Evolutionary conservation across 225 moss, liverwort and hornwort species (phyloP).

Genomic region (Asterella californica): DNA sequence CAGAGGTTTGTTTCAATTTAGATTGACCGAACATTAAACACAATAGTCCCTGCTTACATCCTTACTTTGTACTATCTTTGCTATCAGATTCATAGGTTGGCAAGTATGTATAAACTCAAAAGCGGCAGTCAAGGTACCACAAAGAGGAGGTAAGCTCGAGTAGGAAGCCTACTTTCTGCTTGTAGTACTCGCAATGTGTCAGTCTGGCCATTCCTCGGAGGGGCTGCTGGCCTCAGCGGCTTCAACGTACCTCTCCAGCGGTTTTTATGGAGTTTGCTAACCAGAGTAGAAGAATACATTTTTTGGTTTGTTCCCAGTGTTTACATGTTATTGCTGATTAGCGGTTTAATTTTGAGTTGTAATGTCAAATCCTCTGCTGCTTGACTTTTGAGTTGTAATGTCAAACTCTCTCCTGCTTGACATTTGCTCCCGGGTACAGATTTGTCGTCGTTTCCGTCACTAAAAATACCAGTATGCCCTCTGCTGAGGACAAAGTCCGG

Average conservation of each 20-base stretch:
- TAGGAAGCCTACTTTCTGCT: neutral
- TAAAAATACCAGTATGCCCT: conserved; percentile 62
- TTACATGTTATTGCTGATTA: neutral
- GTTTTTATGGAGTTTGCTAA: no score
- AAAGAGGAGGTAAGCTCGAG: conserved; percentile 58
- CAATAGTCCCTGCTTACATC: no score
- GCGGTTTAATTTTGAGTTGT: neutral
- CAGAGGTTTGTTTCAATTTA: no score
- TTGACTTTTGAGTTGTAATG: neutral
- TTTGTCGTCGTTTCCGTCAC: conserved; percentile 84
- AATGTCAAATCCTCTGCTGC: neutral
- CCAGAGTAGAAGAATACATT: neutral
- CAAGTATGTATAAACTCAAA: conserved; percentile 66
- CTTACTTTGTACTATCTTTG: neutral
- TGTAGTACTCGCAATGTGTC: neutral
- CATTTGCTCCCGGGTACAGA: conserved; percentile 34
- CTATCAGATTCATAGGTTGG: conserved; percentile 76
- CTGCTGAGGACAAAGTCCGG: conserved; percentile 66
- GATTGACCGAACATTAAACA: no score
- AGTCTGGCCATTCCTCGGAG: neutral
- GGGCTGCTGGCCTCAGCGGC: neutral
- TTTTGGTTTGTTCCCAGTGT: no score
- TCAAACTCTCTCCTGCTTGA: neutral
- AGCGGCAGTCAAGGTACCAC: conserved; percentile 77
- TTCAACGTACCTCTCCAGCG: neutral